These are phyloP conservation scores for Phylloporus rhodoxanthus DNA, from an alignment of 768 basidiomycete genomes.

Conservation along the genomic window DNA sequence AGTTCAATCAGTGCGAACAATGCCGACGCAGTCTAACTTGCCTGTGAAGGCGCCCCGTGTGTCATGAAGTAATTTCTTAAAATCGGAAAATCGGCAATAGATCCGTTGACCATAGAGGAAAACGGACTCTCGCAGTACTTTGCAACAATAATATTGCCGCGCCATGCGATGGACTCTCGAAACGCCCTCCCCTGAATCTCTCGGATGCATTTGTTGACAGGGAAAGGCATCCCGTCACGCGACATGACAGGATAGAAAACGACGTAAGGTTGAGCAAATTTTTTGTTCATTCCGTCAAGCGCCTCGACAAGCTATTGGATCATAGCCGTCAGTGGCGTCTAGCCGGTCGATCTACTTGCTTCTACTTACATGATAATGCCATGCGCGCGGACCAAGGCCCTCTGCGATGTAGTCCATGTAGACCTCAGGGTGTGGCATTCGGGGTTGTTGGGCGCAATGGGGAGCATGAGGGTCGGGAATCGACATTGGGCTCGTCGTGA, in stretches of 20 bases:
- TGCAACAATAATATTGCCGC: conserved; percentile 72
- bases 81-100: conserved; percentile 82
- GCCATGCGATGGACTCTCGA: conserved; percentile 64
- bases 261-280: conserved; percentile 74
- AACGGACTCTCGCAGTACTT: conserved; percentile 52
- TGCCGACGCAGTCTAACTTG: conserved; percentile 28
- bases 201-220: conserved; percentile 67
- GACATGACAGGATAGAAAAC: conserved; percentile 73
- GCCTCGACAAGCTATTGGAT: conserved; percentile 57
- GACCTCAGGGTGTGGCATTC: conserved; percentile 78
- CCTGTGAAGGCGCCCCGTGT: conserved; percentile 47
- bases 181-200: conserved; percentile 66
- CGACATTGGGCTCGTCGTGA: conserved; percentile 64
- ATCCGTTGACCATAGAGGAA: conserved; percentile 56
- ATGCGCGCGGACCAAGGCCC: conserved; percentile 57
- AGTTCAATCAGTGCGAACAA: conserved; percentile 10
- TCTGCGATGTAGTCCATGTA: conserved; percentile 86
- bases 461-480: conserved; percentile 40
- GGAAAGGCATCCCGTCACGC: conserved; percentile 78
- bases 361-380: conserved; percentile 64
- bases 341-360: conserved; percentile 10
- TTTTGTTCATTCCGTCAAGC: conserved; percentile 74
- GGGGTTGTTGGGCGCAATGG: conserved; percentile 43
- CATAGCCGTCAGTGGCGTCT: conserved; percentile 15
- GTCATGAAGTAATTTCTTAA: conserved; percentile 74